Percentiles rank a stretch among this genome's conserved stretches.
phyloP scores from a whole-genome alignment of 2,329 filamentous ascomycete species.

The Stachybotrys chartarum region DNA sequence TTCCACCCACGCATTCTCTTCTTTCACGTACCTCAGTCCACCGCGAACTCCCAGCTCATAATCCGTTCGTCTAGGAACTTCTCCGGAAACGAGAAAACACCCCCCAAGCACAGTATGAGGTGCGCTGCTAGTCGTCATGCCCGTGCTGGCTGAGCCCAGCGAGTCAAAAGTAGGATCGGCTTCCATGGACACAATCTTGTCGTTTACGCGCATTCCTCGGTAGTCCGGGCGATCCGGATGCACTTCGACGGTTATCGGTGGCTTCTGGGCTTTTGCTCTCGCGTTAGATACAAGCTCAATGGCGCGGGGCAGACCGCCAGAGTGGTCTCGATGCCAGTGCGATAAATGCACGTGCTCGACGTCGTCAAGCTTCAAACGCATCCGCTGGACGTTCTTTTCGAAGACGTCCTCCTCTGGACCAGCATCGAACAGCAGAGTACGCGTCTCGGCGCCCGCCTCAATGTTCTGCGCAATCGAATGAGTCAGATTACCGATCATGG shows the following conservation, averaged over 20 bases:
- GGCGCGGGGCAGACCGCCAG: constrained; percentile 42
- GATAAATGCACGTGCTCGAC: constrained; percentile 42
- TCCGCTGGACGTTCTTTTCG: constrained; percentile 38
- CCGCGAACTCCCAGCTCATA: constrained; percentile 41
- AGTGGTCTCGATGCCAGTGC: constrained; percentile 50
- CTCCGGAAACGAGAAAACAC: constrained; percentile 45
- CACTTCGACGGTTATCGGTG: constrained; percentile 35
- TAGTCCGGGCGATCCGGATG: constrained; percentile 45
- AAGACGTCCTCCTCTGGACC: constrained; percentile 45
- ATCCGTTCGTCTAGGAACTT: constrained; percentile 39
- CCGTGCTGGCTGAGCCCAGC: constrained; percentile 23
- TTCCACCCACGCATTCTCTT: constrained; percentile 33
- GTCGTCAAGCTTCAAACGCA: neutral
- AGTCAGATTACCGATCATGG: constrained; percentile 27
- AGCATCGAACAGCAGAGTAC: constrained; percentile 44
- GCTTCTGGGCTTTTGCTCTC: constrained; percentile 17
- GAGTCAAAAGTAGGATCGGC: constrained; percentile 44
- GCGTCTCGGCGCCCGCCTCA: constrained; percentile 15
- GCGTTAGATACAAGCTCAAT: constrained; percentile 35
- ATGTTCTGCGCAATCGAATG: neutral
- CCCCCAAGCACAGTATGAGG: constrained; percentile 38
- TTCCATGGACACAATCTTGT: constrained; percentile 37
- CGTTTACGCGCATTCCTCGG: constrained; percentile 34
- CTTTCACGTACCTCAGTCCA: constrained; percentile 33
- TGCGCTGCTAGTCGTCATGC: constrained; percentile 21